Percentiles rank a stretch among this genome's conserved stretches.
These are phyloP conservation scores for Aspergillus sergii DNA, from an alignment of 2,329 filamentous ascomycete genomes.

Conservation along the genomic window DNA sequence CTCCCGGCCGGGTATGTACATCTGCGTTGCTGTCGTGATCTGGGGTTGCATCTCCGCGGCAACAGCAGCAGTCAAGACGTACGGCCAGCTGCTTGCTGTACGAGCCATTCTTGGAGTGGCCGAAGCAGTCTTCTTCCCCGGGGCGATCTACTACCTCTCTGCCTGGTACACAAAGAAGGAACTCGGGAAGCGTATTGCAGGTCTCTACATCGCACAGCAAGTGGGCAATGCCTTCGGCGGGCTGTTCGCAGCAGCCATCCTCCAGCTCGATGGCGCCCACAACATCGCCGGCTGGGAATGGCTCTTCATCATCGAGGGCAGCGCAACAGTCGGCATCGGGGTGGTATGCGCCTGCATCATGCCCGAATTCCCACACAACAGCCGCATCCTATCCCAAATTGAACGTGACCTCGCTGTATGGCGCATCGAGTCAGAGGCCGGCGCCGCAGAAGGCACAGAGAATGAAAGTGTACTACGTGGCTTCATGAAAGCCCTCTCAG, in stretches of 20 bases:
- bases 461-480: slow-evolving; percentile 30
- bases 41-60: slow-evolving; percentile 65
- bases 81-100: slow-evolving; percentile 56
- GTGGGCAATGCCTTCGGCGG: slow-evolving; percentile 31
- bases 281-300: slow-evolving; percentile 29
- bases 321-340: slow-evolving; percentile 30
- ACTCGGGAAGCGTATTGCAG: slow-evolving; percentile 33
- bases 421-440: slow-evolving; percentile 38
- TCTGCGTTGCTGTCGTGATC: slow-evolving; percentile 57
- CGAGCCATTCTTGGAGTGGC: slow-evolving; percentile 65
- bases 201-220: slow-evolving; percentile 32
- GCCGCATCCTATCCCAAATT: slow-evolving; percentile 29
- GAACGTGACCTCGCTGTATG: slow-evolving; percentile 28
- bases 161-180: slow-evolving; percentile 45
- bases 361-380: slow-evolving; percentile 46
- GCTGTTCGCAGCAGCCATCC: slow-evolving; percentile 29
- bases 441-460: slow-evolving; percentile 42
- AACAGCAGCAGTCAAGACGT: slow-evolving; percentile 56
- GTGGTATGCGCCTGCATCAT: slow-evolving; percentile 39
- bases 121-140: slow-evolving; percentile 63
- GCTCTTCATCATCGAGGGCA: slow-evolving; percentile 35
- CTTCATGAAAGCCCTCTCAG: slow-evolving; percentile 34
- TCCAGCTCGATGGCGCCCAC: slow-evolving; percentile 26
- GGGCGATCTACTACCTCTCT: slow-evolving; percentile 43
- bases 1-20: slow-evolving; percentile 54